Conservation (phyloP, 2,329 filamentous ascomycete species). For the Xylaria sp. region DNA sequence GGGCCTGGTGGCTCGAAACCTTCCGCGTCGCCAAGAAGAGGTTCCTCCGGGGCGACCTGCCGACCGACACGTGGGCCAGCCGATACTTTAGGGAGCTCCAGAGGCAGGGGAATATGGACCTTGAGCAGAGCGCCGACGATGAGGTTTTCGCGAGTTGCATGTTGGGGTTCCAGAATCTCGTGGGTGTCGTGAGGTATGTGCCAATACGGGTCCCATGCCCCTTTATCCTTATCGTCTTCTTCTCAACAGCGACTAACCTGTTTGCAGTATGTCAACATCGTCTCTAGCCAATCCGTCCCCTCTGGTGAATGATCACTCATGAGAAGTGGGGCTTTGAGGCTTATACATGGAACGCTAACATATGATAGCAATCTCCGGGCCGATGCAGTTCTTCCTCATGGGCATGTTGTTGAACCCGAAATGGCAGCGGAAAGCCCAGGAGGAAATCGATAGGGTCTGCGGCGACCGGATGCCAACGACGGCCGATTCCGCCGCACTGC, state of each 20-base stretch:
- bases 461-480: slow-evolving; percentile 56
- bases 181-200: slow-evolving; percentile 47
- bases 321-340: no score
- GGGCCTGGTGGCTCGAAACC: slow-evolving; percentile 50
- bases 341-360: neutral
- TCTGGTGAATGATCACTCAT: neutral
- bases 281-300: neutral
- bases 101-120: slow-evolving; percentile 42
- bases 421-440: slow-evolving; percentile 56
- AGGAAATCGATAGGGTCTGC: slow-evolving; percentile 59
- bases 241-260: neutral
- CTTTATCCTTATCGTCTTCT: neutral
- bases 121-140: slow-evolving; percentile 47
- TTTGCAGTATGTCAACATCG: neutral
- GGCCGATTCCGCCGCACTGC: slow-evolving; percentile 52
- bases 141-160: slow-evolving; percentile 53
- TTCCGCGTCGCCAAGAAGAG: slow-evolving; percentile 46
- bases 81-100: slow-evolving; percentile 51
- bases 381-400: slow-evolving; percentile 56
- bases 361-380: slow-evolving; percentile 44
- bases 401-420: slow-evolving; percentile 55
- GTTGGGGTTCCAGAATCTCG: slow-evolving; percentile 55
- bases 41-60: slow-evolving; percentile 45
- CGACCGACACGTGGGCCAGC: slow-evolving; percentile 50
- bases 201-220: neutral